Conservation (phyloP, 306 rosid species). For the Dalbergia oliveri region DNA sequence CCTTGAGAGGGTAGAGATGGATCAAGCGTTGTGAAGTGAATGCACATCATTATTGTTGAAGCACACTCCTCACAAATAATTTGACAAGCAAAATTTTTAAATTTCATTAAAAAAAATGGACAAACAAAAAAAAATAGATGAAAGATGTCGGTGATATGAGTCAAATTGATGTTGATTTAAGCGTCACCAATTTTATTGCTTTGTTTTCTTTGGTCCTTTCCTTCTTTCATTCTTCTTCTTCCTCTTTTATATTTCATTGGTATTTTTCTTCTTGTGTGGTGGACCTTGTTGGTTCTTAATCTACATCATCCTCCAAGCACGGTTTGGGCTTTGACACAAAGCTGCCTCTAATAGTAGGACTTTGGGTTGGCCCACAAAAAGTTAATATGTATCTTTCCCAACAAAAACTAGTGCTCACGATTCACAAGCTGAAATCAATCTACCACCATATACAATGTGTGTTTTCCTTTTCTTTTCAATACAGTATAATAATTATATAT, state of each 20-base stretch:
- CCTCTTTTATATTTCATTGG: neutral
- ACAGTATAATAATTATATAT: neutral
- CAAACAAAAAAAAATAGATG: neutral
- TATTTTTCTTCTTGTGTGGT: slow-evolving; percentile 5
- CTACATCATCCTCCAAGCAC: slow-evolving; percentile 21
- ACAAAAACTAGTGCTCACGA: slow-evolving; percentile 2
- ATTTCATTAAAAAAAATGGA: neutral
- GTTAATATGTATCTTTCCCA: neutral
- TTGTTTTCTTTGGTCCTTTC: neutral
- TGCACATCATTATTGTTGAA: slow-evolving; percentile 14
- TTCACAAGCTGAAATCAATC: neutral
- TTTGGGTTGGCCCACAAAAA: slow-evolving; percentile 47
- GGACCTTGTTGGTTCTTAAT: neutral
- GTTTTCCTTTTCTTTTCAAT: neutral
- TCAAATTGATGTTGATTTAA: slow-evolving; percentile 40
- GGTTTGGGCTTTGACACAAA: slow-evolving; percentile 36
- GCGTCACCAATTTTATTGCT: slow-evolving; percentile 29
- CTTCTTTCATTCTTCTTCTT: neutral
- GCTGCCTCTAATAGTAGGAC: neutral
- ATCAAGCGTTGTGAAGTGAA: neutral
- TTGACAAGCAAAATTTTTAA: neutral
- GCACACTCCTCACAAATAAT: neutral
- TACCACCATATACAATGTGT: neutral
- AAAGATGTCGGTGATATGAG: slow-evolving; percentile 40
- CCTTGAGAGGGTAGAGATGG: neutral